These are phyloP conservation scores for Leccinum disarticulatum DNA, from an alignment of 768 basidiomycete genomes.

Conservation along the genomic window DNA sequence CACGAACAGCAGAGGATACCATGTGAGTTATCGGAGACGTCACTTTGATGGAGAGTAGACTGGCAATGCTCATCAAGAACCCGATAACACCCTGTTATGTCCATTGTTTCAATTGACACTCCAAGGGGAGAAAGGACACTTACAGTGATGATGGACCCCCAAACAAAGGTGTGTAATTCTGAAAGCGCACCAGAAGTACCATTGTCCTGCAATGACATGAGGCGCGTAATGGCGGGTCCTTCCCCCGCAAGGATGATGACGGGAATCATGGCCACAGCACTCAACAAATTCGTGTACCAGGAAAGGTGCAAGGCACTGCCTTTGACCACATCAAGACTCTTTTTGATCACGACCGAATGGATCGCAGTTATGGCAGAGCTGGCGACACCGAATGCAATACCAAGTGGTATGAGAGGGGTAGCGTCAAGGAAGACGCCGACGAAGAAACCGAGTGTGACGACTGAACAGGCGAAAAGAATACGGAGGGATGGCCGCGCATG, in stretches of 20 bases:
- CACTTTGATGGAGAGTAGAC: constrained; percentile 91
- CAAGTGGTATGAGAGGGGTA: constrained; percentile 54
- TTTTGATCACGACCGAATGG: constrained; percentile 95
- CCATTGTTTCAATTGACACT: constrained; percentile 5
- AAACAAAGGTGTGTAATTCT: constrained; percentile 64
- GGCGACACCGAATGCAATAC: constrained; percentile 78
- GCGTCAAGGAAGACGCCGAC: constrained; percentile 82
- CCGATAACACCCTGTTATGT: constrained; percentile 70
- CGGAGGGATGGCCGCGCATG: constrained; percentile 71
- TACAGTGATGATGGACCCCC: constrained; percentile 79
- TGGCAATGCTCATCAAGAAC: constrained; percentile 94
- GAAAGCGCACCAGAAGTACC: constrained; percentile 42
- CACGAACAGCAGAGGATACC: constrained; percentile 93
- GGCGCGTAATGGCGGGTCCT: constrained; percentile 54
- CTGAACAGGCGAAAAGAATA: constrained; percentile 69
- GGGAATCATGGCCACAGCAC: constrained; percentile 70
- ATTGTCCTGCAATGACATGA: constrained; percentile 53
- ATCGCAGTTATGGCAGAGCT: constrained; percentile 85
- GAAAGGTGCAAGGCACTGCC: constrained; percentile 83
- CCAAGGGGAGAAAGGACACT: constrained; percentile 23
- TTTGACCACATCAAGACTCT: constrained; percentile 72
- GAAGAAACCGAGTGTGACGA: constrained; percentile 94
- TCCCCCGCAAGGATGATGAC: constrained; percentile 77
- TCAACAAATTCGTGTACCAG: constrained; percentile 90
- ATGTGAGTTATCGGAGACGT: constrained; percentile 98